Conservation (phyloP, 2,329 filamentous ascomycete genomes). For the Lecanicillium sp. region DNA sequence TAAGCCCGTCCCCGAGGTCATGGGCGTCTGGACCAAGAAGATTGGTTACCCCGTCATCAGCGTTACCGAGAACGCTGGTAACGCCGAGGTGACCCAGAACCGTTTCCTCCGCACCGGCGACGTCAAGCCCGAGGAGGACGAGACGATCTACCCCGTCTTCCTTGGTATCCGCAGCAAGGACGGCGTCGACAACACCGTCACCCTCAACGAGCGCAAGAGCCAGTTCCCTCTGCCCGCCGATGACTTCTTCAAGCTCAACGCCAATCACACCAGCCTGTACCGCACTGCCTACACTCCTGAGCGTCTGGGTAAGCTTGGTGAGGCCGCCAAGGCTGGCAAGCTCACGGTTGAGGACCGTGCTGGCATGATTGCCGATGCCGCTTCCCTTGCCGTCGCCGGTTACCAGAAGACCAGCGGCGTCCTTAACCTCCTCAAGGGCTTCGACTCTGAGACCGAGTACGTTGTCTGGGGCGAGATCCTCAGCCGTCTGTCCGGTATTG, state of each 20-base stretch:
- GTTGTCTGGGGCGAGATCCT: constrained; percentile 95
- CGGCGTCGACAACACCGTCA: constrained; percentile 59
- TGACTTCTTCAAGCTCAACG: constrained; percentile 96
- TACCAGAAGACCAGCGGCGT: constrained; percentile 92
- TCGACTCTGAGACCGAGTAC: constrained; percentile 77
- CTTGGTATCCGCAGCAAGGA: constrained; percentile 77
- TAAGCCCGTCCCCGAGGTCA: constrained; percentile 83
- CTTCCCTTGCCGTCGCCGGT: constrained; percentile 80
- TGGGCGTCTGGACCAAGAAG: constrained; percentile 96
- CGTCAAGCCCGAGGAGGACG: constrained; percentile 86
- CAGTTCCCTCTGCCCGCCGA: constrained; percentile 70
- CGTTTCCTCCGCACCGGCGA: constrained; percentile 90
- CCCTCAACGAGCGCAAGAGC: constrained; percentile 52
- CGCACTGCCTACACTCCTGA: constrained; percentile 81
- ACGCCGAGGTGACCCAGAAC: constrained; percentile 87
- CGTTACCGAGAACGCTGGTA: constrained; percentile 63
- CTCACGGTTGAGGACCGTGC: constrained; percentile 85
- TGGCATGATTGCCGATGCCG: constrained; percentile 91
- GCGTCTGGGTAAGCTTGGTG: constrained; percentile 78
- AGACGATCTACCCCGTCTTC: constrained; percentile 84
- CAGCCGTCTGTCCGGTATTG: constrained; percentile 69
- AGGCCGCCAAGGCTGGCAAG: constrained; percentile 66
- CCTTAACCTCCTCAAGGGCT: constrained; percentile 76
- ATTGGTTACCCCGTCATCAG: constrained; percentile 88
- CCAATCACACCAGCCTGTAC: constrained; percentile 89